Base-by-base conservation (phyloP, 495 filamentous ascomycete species). In the Aspergillus saccharolyticus region DNA sequence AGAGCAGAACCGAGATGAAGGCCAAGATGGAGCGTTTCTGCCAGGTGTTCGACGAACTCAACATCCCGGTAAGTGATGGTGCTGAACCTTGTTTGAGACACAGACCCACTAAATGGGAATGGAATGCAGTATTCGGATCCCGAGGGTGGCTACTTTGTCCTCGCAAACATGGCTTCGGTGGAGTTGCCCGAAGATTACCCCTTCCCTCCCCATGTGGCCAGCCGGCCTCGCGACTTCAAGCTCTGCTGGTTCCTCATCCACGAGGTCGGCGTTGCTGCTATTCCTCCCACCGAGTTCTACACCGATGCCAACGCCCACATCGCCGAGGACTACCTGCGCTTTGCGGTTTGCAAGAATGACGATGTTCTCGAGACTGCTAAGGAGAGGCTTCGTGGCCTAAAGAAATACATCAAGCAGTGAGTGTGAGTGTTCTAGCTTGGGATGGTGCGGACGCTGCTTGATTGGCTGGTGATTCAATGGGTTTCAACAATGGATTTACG, bases 271-370 rank as follows among this genome's bases (percentile, higher is more conserved):
- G 90, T 98, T 2, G 94, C 94, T 6, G 90, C 92, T 1, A 98
- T 98, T 60, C 94, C 94, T 3, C 94, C 94, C 0, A 96, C 89
- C 0, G 94, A 98, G 72, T 98, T 98, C 70, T 97, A 97, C 64
- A 96, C 91, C 19, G 82, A 87, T 45, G 75, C 70, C 56, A 96
- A 96, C 58, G 83, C 87, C 28, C 83, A 88, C 58, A 85, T 96
- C 63, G 94, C 85, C 4, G 89, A 96, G 80, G 88, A 97, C 66
- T 98, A 92, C 69, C 75, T 98, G 60, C 77, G 94, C 42, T 98
- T 98, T 74, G 94, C 94, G 2, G 93, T 98, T 10, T 98, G 94
- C 74, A 98, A 98, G 81, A 81, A 95, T 20, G 92, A 98, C 67
- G 81, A 90, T 39, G 83, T 98, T 14, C 72, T 98, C 10, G 91